These are phyloP conservation scores for Prunus campanulata DNA, from an alignment of 306 rosid genomes.

Conservation along the genomic window DNA sequence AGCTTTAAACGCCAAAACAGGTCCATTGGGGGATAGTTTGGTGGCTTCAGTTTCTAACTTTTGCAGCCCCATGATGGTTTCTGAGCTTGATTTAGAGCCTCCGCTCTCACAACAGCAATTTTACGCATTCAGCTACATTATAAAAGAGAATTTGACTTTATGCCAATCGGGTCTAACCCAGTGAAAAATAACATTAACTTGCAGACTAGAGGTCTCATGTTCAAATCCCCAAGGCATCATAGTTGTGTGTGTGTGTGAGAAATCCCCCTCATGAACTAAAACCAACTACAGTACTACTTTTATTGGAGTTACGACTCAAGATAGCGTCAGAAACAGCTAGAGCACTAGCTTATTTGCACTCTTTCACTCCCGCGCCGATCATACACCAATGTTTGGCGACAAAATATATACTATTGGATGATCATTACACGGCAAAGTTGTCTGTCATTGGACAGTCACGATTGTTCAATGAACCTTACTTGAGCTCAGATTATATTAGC, in stretches of 20 bases:
- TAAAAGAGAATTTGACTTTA: too few relatives aligned
- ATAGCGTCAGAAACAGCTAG: background rate
- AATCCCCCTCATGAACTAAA: background rate
- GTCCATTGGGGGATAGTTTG: too few relatives aligned
- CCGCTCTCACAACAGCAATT: too few relatives aligned
- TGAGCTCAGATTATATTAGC: background rate
- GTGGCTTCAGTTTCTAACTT: too few relatives aligned
- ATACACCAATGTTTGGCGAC: background rate
- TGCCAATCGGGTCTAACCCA: rapidly evolving
- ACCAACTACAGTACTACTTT: background rate
- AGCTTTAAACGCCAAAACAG: too few relatives aligned
- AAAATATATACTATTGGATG: background rate
- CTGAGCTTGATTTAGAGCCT: too few relatives aligned
- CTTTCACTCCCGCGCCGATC: background rate
- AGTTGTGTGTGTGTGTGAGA: rapidly evolving
- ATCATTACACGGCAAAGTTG: background rate
- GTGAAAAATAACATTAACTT: too few relatives aligned
- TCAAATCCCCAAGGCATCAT: too few relatives aligned
- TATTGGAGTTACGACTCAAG: background rate
- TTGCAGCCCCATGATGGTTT: too few relatives aligned
- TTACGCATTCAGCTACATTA: too few relatives aligned
- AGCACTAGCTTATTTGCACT: background rate
- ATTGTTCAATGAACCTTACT: background rate
- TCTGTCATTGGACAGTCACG: background rate
- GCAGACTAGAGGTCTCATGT: too few relatives aligned